Evolutionary conservation across 345 rosid species (phyloP), one percentile per base, ranked within the genome.

Genomic region (Punica granatum): DNA sequence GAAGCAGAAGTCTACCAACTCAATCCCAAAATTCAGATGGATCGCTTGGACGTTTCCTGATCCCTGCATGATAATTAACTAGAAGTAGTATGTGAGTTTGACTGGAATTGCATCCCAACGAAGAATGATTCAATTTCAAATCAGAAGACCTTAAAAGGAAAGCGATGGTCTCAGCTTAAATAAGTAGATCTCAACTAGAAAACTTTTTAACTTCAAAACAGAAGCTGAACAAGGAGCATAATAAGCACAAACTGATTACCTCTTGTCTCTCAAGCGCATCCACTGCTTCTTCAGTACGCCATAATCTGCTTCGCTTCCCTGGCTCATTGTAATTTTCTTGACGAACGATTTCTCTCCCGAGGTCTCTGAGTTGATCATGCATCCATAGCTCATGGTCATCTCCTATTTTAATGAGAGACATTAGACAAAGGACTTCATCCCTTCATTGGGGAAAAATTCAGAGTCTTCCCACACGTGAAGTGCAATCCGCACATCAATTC

Each of bases 31-130:
- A 43, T 31, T 30, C 34, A 65, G 56, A 65, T 35, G 0, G 26
- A 65, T 49, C 1, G 58, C 68, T 7, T 46, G 31, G 0, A 65
- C 68, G 14, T 1, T 44, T 65, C 28, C 1, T 6, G 68, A 7
- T 65, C 68, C 68, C 68, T 65, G 68, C 32, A 4, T 43, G 6
- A 32, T 25, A 19, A 35, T 19, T 41, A n/a, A 65, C 1, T 21
- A 43, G 53, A 64, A 26, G 14, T 10, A 16, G 10, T 0, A 15
- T 35, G 32, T 8, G 31, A 44, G 34, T 12, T 49, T 9, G 21
- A 26, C 48, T 23, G 7, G 7, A 25, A 64, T 31, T 26, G 19
- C n/a, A 5, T 2, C 36, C 26, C 7, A 6, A 0, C 13, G 9
- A 18, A 42, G 0, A 23, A 18, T 11, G 48, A 3, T 11, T 13